Conservation (phyloP, 2,329 filamentous ascomycete genomes). For the Colletotrichum tofieldiae region DNA sequence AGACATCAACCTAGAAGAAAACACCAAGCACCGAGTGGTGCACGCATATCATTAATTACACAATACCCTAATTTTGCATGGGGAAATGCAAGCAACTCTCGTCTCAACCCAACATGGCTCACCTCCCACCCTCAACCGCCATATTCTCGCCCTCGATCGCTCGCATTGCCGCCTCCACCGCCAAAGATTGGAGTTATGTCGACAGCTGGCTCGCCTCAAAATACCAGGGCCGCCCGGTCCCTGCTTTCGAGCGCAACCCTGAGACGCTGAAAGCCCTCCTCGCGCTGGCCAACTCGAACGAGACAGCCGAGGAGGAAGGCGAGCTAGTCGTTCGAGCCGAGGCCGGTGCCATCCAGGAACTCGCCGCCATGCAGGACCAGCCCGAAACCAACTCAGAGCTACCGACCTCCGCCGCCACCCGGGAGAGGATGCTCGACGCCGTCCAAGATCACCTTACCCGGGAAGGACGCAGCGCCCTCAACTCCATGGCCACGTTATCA, state of each 20-base stretch:
- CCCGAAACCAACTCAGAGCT: conserved; percentile 13
- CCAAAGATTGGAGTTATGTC: conserved; percentile 92
- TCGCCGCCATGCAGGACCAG: conserved; percentile 48
- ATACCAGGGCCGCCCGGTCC: conserved; percentile 75
- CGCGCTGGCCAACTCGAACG: conserved; percentile 81
- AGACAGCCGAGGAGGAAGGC: conserved; percentile 81
- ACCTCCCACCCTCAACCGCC: conserved; percentile 60
- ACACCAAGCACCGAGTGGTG: background rate
- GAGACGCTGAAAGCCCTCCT: conserved; percentile 85
- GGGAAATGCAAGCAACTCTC: background rate
- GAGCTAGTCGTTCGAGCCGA: conserved; percentile 72
- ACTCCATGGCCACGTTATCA: conserved; percentile 70
- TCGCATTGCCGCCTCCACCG: conserved; percentile 83
- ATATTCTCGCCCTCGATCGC: conserved; percentile 79
- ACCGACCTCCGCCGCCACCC: conserved; percentile 47
- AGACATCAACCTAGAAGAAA: background rate
- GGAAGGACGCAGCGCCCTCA: conserved; percentile 70
- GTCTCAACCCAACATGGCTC: conserved; percentile 53
- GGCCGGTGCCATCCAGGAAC: conserved; percentile 69
- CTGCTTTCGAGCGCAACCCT: conserved; percentile 87
- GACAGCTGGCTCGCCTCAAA: conserved; percentile 86
- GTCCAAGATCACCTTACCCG: conserved; percentile 69
- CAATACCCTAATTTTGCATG: background rate
- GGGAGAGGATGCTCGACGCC: conserved; percentile 64
- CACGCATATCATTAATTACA: background rate